Percentiles rank a stretch among this genome's conserved stretches.
These are phyloP conservation scores for Byssothecium circinans DNA, from an alignment of 2,329 filamentous ascomycete genomes.

Conservation along the genomic window DNA sequence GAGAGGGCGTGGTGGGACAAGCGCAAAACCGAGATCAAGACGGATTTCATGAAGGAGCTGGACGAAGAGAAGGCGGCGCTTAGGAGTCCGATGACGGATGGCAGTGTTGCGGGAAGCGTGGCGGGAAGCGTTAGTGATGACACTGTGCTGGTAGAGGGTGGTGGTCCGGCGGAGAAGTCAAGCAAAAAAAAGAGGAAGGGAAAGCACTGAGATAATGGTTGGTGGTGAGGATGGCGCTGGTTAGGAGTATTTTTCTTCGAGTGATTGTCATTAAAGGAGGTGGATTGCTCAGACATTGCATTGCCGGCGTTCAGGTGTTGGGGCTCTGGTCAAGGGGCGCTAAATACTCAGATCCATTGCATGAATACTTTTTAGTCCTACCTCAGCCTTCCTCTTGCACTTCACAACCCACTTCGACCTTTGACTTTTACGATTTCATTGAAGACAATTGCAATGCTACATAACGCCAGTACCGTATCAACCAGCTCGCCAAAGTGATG, in stretches of 20 bases:
- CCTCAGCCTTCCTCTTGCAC: too few relatives aligned
- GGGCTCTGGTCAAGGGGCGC: slow-evolving; percentile 1
- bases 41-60: slow-evolving; percentile 82
- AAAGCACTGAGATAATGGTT: slow-evolving; percentile 67
- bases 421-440: slow-evolving; percentile 13
- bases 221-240: too few relatives aligned
- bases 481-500: slow-evolving; percentile 22
- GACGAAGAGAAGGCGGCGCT: slow-evolving; percentile 55
- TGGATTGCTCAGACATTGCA: slow-evolving; percentile 15
- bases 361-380: slow-evolving; percentile 1
- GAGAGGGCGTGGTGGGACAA: slow-evolving; percentile 95
- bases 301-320: slow-evolving; percentile 25
- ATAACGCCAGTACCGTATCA: slow-evolving; percentile 33
- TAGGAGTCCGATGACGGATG: slow-evolving; percentile 22
- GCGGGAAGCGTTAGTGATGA: slow-evolving; percentile 66
- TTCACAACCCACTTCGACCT: too few relatives aligned
- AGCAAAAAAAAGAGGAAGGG: slow-evolving; percentile 66
- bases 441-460: slow-evolving; percentile 34
- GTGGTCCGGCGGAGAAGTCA: slow-evolving; percentile 49
- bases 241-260: neutral
- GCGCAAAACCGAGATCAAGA: slow-evolving; percentile 71
- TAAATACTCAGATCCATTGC: slow-evolving; percentile 1
- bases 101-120: slow-evolving; percentile 13
- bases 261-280: neutral
- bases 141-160: slow-evolving; percentile 74